Conservation (phyloP, 192 early-diverging fungal species). For the Backusella circina region DNA sequence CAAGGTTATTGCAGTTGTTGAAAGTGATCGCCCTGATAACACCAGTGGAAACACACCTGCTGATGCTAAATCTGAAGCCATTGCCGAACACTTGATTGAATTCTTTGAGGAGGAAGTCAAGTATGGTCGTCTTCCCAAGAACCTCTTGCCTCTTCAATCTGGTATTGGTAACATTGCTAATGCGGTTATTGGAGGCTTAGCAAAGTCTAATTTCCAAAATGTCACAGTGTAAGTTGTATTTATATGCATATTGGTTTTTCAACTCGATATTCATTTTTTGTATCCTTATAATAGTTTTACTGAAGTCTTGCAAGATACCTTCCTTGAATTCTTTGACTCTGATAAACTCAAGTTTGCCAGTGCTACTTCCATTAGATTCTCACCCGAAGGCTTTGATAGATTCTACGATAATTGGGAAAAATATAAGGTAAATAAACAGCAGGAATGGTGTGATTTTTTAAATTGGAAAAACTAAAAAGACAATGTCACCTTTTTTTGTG, state of each 20-base stretch:
- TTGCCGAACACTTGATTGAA: constrained; percentile 36
- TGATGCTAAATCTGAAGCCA: constrained; percentile 22
- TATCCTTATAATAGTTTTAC: constrained; percentile 21
- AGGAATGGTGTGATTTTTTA: neutral
- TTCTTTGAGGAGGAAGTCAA: constrained; percentile 40
- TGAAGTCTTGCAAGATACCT: constrained; percentile 42
- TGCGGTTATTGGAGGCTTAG: constrained; percentile 36
- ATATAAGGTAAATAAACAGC: constrained; percentile 10
- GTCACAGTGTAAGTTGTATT: constrained; percentile 37
- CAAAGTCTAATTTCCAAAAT: constrained; percentile 32
- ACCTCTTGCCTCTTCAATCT: constrained; percentile 34
- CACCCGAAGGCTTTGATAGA: constrained; percentile 33
- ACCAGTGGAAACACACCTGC: constrained; percentile 25
- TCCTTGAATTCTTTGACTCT: constrained; percentile 38
- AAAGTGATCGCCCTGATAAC: constrained; percentile 24
- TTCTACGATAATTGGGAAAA: constrained; percentile 39
- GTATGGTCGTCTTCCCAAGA: constrained; percentile 31
- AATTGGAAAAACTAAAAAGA: neutral
- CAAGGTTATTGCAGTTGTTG: constrained; percentile 35
- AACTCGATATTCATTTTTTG: neutral
- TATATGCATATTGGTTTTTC: neutral
- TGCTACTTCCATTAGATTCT: constrained; percentile 39
- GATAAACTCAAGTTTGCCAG: constrained; percentile 23
- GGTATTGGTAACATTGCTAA: constrained; percentile 45
- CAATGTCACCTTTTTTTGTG: neutral